Percentiles rank a stretch among this genome's conserved stretches.
phyloP scores from a whole-genome alignment of 192 early-diverging fungal genomes.

The Coemansia sp. region DNA sequence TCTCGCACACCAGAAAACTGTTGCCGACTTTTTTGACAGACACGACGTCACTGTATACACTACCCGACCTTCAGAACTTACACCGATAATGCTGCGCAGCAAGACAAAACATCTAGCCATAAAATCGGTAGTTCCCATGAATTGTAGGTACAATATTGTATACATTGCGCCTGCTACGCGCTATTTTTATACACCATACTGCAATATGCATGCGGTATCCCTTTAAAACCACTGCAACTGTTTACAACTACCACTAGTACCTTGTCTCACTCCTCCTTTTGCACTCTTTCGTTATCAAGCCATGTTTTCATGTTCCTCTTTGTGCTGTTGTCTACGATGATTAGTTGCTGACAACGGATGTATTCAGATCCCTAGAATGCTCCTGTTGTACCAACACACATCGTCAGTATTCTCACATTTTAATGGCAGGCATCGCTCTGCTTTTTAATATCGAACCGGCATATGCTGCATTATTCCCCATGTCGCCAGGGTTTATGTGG shows the following conservation, averaged over 20 bases:
- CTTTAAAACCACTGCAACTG: too few relatives aligned
- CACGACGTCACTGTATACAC: conserved; percentile 50
- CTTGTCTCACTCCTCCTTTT: background rate
- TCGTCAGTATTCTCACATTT: background rate
- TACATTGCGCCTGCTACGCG: background rate
- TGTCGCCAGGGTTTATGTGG: background rate
- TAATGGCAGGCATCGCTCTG: background rate
- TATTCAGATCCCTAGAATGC: too few relatives aligned
- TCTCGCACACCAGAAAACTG: conserved; percentile 42
- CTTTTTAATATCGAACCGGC: background rate
- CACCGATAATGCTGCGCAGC: conserved; percentile 39
- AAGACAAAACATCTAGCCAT: conserved; percentile 44
- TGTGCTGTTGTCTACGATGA: too few relatives aligned
- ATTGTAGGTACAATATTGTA: conserved; percentile 19
- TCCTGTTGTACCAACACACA: too few relatives aligned
- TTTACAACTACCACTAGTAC: too few relatives aligned
- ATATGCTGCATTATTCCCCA: background rate
- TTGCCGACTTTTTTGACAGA: conserved; percentile 39
- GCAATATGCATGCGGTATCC: too few relatives aligned
- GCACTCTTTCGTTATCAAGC: conserved; percentile 2
- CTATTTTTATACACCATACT: too few relatives aligned
- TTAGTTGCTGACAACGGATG: too few relatives aligned
- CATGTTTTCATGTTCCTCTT: background rate
- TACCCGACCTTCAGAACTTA: conserved; percentile 42
- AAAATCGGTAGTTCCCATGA: conserved; percentile 33